Base-by-base conservation (phyloP, 352 stramenopile genomes). In the Globisporangium cystogenes region DNA sequence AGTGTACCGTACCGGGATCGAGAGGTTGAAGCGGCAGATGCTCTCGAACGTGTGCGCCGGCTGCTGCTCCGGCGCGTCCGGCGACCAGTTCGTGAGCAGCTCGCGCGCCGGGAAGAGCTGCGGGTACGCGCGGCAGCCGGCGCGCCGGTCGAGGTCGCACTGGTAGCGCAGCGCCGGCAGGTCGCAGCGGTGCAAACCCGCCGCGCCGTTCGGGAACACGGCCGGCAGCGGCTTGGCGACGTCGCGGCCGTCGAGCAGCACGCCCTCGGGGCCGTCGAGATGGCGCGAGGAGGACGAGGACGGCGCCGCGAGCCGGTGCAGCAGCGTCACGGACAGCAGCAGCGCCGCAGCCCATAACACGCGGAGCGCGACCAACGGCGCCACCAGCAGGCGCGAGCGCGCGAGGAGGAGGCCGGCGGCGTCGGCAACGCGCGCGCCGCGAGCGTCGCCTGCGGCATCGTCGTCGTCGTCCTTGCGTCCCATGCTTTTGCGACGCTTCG, bases 21-120 rank as follows among this genome's bases (percentile, higher is more conserved):
- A 87, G 15, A 86, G 51, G 47, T 87, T 82, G 53, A 87, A 87
- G 41, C 80, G 62, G 52, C 76, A 87, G 42, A 87, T 66, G 37
- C 76, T 87, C 10, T 76, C 62, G 45, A 78, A 87, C 21, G 75
- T 68, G 24, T 47, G 52, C n/a, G n/a, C 37, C 0, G 76, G 76
- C 20, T 51, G 29, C 14, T 60, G 59, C 1, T 26, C 24, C 4
- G 76, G 70, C 21, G 79, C 54, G 42, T 95, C 72, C 1, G 82
- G 68, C 11, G 86, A 87, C 87, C 87, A 96, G 58, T 96, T 89
- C 20, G 57, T 60, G 14, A 96, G 74, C 14, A 96, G 56, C 3
- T 91, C 80, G 29, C 67, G 63, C 27, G 81, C 80, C 7, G 80
- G 69, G 59, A 86, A 89, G 36, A 83, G 60, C 45, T 87, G 76